These are phyloP conservation scores for Phyllosticta ampelicida DNA, from an alignment of 2,329 filamentous ascomycete species.

Conservation along the genomic window DNA sequence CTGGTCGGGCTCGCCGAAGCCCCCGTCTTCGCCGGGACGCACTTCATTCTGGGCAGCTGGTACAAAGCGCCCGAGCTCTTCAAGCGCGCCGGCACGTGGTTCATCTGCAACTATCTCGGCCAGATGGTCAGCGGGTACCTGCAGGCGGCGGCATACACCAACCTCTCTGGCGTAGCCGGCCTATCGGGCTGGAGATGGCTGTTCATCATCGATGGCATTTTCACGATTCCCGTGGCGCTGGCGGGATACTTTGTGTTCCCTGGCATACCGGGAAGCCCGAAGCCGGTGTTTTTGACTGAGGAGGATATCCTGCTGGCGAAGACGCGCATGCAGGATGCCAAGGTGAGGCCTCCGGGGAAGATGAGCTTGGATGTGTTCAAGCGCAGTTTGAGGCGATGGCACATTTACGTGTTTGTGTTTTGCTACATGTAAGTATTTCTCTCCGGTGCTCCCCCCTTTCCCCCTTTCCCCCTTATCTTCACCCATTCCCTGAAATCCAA, in stretches of 20 bases:
- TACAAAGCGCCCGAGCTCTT: conserved; percentile 37
- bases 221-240: conserved; percentile 45
- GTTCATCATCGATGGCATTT: conserved; percentile 48
- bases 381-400: conserved; percentile 38
- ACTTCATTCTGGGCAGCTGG: conserved; percentile 30
- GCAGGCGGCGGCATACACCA: conserved; percentile 43
- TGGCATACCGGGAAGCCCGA: conserved; percentile 39
- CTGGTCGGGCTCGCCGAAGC: conserved; percentile 27
- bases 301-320: conserved; percentile 22
- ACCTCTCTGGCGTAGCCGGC: conserved; percentile 39
- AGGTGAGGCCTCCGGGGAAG: conserved; percentile 29
- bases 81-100: conserved; percentile 46
- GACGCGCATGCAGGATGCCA: conserved; percentile 20
- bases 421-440: conserved; percentile 37
- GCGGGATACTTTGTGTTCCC: conserved; percentile 46
- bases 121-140: conserved; percentile 50
- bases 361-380: conserved; percentile 35
- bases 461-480: too few relatives aligned
- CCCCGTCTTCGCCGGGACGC: conserved; percentile 26
- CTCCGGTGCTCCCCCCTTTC: too few relatives aligned
- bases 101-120: conserved; percentile 41
- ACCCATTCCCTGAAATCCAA: too few relatives aligned
- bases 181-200: conserved; percentile 42
- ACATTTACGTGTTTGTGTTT: conserved; percentile 40
- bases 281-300: conserved; percentile 38